Evolutionary conservation across 768 basidiomycete species (phyloP), one percentile per base, ranked within the genome.

Genomic region (Boletus huronensis): DNA sequence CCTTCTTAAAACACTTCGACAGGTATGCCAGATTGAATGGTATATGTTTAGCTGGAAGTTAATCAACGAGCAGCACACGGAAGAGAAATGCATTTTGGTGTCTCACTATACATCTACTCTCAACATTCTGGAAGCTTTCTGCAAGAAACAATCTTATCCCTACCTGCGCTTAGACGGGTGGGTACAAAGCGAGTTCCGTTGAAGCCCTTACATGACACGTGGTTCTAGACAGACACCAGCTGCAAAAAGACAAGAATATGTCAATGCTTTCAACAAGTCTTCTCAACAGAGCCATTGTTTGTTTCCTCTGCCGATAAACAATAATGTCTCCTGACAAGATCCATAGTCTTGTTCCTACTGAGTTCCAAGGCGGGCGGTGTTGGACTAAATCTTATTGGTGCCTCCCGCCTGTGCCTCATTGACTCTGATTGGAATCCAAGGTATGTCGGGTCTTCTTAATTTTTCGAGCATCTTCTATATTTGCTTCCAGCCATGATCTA

Each of bases 101-200:
- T 98, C 94, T n/a, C 95, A 98, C 67, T 99, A 90, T 64, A 98
- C 95, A 0, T 87, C 89, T 5, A 97, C 95, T 2, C 82, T 99
- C 50, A 90, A 98, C 64, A 83, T 99, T 52, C 75, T 99, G 29
- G 93, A 98, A 73, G 83, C 82, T 3, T 89, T 85, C 60, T 96
- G 94, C 74, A 82, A 84, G 69, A 82, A 79, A 58, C 82, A 79
- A 61, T 74, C 76, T 10, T 98, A 93, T 68, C 85, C 86, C 0
- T 91, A 82, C 65, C 82, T 87, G 58, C 84, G 97, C 3, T 78
- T 98, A 32, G 96, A 99, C 65, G 96, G 97, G 87, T 90, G 34
- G 16, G 65, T 51, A 29, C 35, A 23, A 25, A 8, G 10, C 28
- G 40, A 13, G 32, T 40, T 13, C 28, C 43, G 21, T 54, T 52